These are phyloP conservation scores for Euphorbia celastroides DNA, from an alignment of 441 rosid species.

Conservation along the genomic window DNA sequence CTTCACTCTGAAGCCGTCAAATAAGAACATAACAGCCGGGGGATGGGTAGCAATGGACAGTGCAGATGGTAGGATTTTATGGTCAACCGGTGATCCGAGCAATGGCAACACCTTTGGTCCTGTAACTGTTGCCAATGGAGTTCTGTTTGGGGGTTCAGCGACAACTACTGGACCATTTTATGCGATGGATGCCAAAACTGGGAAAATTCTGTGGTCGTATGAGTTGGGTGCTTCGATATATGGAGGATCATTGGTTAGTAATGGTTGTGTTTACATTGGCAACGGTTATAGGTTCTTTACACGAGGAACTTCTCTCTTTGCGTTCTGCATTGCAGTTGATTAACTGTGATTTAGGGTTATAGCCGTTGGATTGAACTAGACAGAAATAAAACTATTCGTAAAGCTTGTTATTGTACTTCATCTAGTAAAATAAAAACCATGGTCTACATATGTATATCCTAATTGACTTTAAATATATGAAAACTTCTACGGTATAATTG, in stretches of 20 bases:
- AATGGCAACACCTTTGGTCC: slow-evolving; percentile 24
- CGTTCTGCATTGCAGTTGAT: slow-evolving; percentile 19
- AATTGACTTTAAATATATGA: neutral
- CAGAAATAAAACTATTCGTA: neutral
- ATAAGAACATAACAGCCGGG: slow-evolving; percentile 22
- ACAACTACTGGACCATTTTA: slow-evolving; percentile 28
- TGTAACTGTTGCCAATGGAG: slow-evolving; percentile 31
- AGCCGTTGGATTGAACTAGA: too few relatives aligned
- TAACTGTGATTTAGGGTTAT: neutral
- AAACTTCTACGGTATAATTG: neutral
- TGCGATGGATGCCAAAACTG: slow-evolving; percentile 29
- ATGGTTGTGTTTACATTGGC: slow-evolving; percentile 36
- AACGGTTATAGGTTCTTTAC: slow-evolving; percentile 30
- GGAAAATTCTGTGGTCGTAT: slow-evolving; percentile 28
- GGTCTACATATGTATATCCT: neutral
- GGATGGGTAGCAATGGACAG: slow-evolving; percentile 40
- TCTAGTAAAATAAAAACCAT: neutral
- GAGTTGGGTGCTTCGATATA: slow-evolving; percentile 31
- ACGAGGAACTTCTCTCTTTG: slow-evolving; percentile 26
- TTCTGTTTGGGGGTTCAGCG: slow-evolving; percentile 30
- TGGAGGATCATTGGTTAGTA: slow-evolving; percentile 35
- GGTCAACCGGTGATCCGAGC: slow-evolving; percentile 30
- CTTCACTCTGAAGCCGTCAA: slow-evolving; percentile 25
- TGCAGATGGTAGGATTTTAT: slow-evolving; percentile 22
- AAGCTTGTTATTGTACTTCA: neutral